These are phyloP conservation scores for Oryza glumipatula DNA, from an alignment of 176 grass and related monocot species.

Conservation along the genomic window DNA sequence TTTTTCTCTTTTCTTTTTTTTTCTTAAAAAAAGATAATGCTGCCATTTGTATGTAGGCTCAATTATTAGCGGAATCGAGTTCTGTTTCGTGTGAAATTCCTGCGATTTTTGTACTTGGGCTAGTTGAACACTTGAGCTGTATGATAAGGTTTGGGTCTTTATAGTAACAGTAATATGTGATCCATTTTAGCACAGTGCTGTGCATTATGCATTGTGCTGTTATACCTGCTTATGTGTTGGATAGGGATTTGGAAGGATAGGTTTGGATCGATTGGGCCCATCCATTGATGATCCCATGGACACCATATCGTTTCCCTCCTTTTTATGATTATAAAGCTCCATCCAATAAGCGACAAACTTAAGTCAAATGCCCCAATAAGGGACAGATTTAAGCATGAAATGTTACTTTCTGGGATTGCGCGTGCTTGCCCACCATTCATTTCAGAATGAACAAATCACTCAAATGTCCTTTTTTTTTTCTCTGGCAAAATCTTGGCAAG, in stretches of 20 bases:
- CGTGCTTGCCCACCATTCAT: conserved; percentile 16
- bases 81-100: conserved; percentile 12
- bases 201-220: not conserved
- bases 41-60: not conserved
- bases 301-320: not conserved
- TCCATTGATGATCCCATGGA: not conserved
- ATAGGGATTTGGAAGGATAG: not conserved
- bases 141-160: not conserved
- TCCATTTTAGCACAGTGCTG: not conserved
- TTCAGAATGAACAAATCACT: not conserved
- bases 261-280: not conserved
- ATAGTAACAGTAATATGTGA: not conserved
- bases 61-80: not conserved
- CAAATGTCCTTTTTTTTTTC: not conserved
- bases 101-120: not conserved
- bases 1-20: not conserved
- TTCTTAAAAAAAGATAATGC: not conserved
- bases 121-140: not conserved
- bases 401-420: not conserved
- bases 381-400: not conserved
- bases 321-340: not conserved
- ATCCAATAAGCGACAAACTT: not conserved
- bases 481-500: conserved; percentile 26
- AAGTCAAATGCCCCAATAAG: not conserved
- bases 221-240: not conserved